Evolutionary conservation across 345 rosid species (phyloP).

Genomic region (Salix koriyanagi): DNA sequence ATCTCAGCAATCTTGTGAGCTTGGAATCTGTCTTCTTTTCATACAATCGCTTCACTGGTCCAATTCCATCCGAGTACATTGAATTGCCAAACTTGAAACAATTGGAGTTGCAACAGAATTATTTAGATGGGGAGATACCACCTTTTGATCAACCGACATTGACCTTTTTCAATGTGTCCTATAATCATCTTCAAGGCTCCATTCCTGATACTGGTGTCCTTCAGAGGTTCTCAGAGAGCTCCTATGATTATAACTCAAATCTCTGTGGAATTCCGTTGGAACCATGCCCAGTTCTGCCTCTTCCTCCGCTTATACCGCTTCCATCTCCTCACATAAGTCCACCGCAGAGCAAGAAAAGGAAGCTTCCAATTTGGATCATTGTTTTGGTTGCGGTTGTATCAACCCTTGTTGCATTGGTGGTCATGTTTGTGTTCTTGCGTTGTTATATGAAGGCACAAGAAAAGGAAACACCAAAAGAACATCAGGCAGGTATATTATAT

Average conservation of each 20-base stretch:
- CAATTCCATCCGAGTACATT: slow-evolving; percentile 34
- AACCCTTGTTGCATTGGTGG: slow-evolving; percentile 24
- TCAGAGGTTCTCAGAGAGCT: slow-evolving; percentile 30
- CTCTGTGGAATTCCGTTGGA: slow-evolving; percentile 48
- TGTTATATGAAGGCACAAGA: slow-evolving; percentile 16
- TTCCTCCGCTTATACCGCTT: neutral
- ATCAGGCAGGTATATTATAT: slow-evolving; percentile 17
- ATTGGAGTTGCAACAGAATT: slow-evolving; percentile 45
- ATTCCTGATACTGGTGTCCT: slow-evolving; percentile 40
- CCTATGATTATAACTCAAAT: slow-evolving; percentile 35
- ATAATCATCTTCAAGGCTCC: slow-evolving; percentile 39
- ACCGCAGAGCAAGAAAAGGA: slow-evolving; percentile 7
- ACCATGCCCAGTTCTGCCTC: slow-evolving; percentile 27
- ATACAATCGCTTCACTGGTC: slow-evolving; percentile 35
- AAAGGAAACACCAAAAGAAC: slow-evolving; percentile 12
- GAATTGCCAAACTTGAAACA: slow-evolving; percentile 24
- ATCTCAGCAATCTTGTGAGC: slow-evolving; percentile 26
- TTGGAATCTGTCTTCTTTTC: slow-evolving; percentile 37
- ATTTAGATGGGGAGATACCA: slow-evolving; percentile 38
- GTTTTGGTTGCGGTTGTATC: slow-evolving; percentile 32
- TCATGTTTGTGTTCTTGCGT: slow-evolving; percentile 27
- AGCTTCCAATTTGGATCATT: slow-evolving; percentile 19
- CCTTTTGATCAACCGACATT: slow-evolving; percentile 39
- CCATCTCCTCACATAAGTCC: slow-evolving; percentile 4
- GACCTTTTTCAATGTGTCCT: slow-evolving; percentile 43